Evolutionary conservation across 140 eudicot species (phyloP), one percentile per base, ranked within the genome.

Genomic region (Oenanthe javanica): DNA sequence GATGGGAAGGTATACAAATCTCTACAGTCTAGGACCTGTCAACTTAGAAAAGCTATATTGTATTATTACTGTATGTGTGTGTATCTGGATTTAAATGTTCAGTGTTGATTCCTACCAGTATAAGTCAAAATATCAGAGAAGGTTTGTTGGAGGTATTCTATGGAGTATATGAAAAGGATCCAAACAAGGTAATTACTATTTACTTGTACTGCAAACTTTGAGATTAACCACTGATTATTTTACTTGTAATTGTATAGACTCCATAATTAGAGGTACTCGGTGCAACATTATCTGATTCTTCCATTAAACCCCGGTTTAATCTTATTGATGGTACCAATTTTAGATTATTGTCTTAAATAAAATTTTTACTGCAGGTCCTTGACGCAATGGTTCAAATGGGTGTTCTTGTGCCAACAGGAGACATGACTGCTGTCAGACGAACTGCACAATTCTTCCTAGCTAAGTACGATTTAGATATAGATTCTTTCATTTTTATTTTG

Each of bases 311-410:
- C 45, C 14, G 13, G 11, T 15, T 18, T 13, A 50, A 23, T 18
- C 78, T 51, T 72, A 23, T 61, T 59, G 23, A 71, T 48, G 48
- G 64, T 31, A 23, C 52, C 25, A 10, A 9, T 27, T 21, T 75
- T 27, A 13, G 12, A 46, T 75, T 48, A 38, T 79, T 49, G 25
- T 38, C 51, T 75, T n/a, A n/a, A 31, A 31, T 31, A 31, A 31
- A 31, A 31, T 31, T 79, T 48, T 71, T 71, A 42, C 64, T 88
- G 84, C 88, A 93, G 97, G 96, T 96, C 82, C 87, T 96, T 82
- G 89, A 96, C 83, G 92, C 98, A 73, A 91, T 89, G 96, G 89
- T 96, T 79, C 97, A 91, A 88, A 96, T 96, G 99, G 99, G 99
- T 40, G 97, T 96, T 85, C 96, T 96, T 76, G 99, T 96, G 48